Evolutionary conservation across 1,139 yeast genomes (phyloP).

Genomic region (Yamadazyma taylorii): DNA sequence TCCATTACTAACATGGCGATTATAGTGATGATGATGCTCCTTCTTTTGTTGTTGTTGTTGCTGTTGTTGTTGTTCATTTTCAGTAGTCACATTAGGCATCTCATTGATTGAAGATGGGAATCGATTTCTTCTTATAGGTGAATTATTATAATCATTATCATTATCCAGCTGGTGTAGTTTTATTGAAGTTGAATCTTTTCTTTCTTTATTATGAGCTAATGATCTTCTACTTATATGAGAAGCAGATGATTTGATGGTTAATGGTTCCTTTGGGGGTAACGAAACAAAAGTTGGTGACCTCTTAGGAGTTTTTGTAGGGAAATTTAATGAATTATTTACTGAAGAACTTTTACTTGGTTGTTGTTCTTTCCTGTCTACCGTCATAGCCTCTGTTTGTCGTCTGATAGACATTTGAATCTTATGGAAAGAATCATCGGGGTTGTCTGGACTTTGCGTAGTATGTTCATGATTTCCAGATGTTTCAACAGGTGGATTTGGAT

Average conservation of each 20-base stretch:
- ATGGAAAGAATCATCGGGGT: slow-evolving; percentile 16
- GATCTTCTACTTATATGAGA: slow-evolving; percentile 12
- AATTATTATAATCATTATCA: slow-evolving; percentile 2
- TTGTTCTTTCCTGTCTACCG: neutral
- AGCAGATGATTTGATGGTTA: slow-evolving; percentile 26
- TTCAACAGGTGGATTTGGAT: neutral
- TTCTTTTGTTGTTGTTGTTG: too few species aligned
- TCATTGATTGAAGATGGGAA: slow-evolving; percentile 16
- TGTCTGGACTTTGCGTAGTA: slow-evolving; percentile 3
- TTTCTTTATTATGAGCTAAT: slow-evolving; percentile 4
- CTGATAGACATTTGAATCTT: slow-evolving; percentile 18
- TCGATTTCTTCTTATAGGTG: slow-evolving; percentile 16
- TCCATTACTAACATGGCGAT: too few species aligned
- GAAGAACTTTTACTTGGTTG: neutral
- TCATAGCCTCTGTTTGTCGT: slow-evolving; percentile 11
- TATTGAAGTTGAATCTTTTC: neutral
- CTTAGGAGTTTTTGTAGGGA: slow-evolving; percentile 26
- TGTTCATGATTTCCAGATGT: neutral
- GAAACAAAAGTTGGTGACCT: slow-evolving; percentile 39
- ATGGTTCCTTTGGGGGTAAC: slow-evolving; percentile 43
- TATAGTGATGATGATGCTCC: too few species aligned
- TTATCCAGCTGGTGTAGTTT: too few species aligned
- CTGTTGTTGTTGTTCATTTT: too few species aligned
- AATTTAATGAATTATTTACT: neutral
- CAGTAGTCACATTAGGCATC: slow-evolving; percentile 1